These are phyloP conservation scores for Suillus subaureus DNA, from an alignment of 768 basidiomycete species.

Conservation along the genomic window DNA sequence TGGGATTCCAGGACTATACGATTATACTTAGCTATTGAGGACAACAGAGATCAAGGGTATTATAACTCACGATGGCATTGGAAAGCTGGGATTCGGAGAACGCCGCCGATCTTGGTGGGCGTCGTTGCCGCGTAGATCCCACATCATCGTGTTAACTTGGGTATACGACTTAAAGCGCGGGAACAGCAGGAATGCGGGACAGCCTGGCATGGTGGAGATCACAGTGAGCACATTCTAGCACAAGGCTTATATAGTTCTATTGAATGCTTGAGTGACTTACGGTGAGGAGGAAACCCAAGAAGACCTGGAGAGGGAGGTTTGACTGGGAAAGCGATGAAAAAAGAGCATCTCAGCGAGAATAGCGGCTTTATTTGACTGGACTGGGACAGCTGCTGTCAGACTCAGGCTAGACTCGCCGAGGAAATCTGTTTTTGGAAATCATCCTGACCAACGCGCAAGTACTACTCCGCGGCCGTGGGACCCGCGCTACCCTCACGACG, in stretches of 20 bases:
- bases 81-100: constrained; percentile 20
- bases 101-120: constrained; percentile 14
- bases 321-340: constrained; percentile 18
- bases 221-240: constrained; percentile 6
- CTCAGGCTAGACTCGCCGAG: too few relatives aligned
- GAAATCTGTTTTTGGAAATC: not conserved
- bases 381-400: not conserved
- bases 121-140: constrained; percentile 27
- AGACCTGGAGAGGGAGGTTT: constrained; percentile 27
- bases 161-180: constrained; percentile 37
- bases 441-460: too few relatives aligned
- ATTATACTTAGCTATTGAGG: constrained; percentile 7
- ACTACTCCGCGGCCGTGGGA: not conserved
- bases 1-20: constrained; percentile 15
- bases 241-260: constrained; percentile 28
- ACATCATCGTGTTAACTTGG: constrained; percentile 33
- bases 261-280: constrained; percentile 19
- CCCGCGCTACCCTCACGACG: not conserved
- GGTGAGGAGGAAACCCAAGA: constrained; percentile 21
- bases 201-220: constrained; percentile 30
- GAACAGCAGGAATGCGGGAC: constrained; percentile 32
- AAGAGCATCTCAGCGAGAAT: constrained; percentile 25
- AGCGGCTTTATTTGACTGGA: constrained; percentile 32
- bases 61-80: constrained; percentile 22
- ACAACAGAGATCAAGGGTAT: not conserved